Conservation (phyloP, 768 basidiomycete genomes). For the Amanita subjunquillea region DNA sequence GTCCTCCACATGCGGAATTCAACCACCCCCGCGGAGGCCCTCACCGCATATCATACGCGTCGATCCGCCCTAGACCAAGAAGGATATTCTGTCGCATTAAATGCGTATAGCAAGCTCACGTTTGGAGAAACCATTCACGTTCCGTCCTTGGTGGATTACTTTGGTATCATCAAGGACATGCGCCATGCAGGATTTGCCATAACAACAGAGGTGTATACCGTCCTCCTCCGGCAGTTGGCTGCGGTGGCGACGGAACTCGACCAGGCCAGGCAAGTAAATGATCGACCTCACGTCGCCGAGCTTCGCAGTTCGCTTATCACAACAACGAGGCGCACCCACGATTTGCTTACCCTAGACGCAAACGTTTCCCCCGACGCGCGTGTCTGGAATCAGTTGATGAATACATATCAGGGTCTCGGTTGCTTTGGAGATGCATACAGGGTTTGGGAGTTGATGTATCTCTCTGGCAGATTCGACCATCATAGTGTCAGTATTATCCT, state of each 20-base stretch:
- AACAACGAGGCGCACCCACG: slow-evolving; percentile 58
- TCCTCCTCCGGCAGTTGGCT: slow-evolving; percentile 49
- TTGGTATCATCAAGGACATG: slow-evolving; percentile 78
- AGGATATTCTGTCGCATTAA: slow-evolving; percentile 55
- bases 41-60: slow-evolving; percentile 45
- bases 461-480: slow-evolving; percentile 47
- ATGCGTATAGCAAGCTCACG: slow-evolving; percentile 49
- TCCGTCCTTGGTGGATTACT: slow-evolving; percentile 46
- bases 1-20: slow-evolving; percentile 61
- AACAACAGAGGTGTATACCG: slow-evolving; percentile 53
- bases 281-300: slow-evolving; percentile 3
- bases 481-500: slow-evolving; percentile 73
- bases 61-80: slow-evolving; percentile 37
- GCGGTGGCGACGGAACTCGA: slow-evolving; percentile 27
- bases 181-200: slow-evolving; percentile 47
- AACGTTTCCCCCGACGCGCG: slow-evolving; percentile 58
- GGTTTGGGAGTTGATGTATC: slow-evolving; percentile 70
- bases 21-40: slow-evolving; percentile 44
- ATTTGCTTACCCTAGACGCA: slow-evolving; percentile 69
- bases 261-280: slow-evolving; percentile 7
- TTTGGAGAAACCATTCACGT: slow-evolving; percentile 31
- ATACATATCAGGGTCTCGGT: slow-evolving; percentile 75
- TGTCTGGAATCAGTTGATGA: slow-evolving; percentile 81
- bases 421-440: slow-evolving; percentile 62
- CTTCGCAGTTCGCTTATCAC: slow-evolving; percentile 26